Base-by-base conservation (phyloP, 495 filamentous ascomycete genomes). In the Amphirosellinia nigrospora region DNA sequence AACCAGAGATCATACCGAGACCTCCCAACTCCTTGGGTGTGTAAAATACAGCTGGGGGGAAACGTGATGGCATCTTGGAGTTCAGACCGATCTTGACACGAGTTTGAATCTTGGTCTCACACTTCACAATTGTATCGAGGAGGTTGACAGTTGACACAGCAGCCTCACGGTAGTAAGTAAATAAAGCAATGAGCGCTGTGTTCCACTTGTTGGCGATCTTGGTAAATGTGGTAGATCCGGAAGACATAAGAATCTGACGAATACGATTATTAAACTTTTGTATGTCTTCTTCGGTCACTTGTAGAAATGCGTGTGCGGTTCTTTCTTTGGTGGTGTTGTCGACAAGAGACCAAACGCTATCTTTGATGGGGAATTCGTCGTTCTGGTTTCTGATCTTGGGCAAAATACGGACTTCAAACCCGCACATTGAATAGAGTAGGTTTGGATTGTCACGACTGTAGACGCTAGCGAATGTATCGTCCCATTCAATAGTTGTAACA, bases 121-220 rank as follows among this genome's bases (percentile, higher is more conserved):
- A 98, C 80, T 99, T 99, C 73, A 99, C 96, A 72, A 99, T 99
- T 1, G 95, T 98, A 77, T 99, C 96, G 3, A 99, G 87, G 16
- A 99, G 84, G 69, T 94, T 93, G 75, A 98, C 94, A 1, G 96
- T 99, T 10, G 93, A 96, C n/a, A 98, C 94, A 39, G 94, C 96
- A 46, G 96, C 96, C 77, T 99, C 96, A 76, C 96, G 94, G 77
- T 98, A 99, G 79, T 99, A 99, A 0, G 96, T 99, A 84, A 99
- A 99, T 32, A 99, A 86, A n/a, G 96, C 95, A 76, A 99, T 99
- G 67, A 99, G 83, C 8, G 92, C 94, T 0, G 96, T 98, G 80
- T 99, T 99, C 96, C 96, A 99, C 80, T 99, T 99, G 80, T 99
- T 99, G 58, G 96, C 96, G 75, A 99, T 99, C 87, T 99, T 99